These are phyloP conservation scores for Kazachstania martiniae DNA, from an alignment of 805 yeast species.

Conservation along the genomic window DNA sequence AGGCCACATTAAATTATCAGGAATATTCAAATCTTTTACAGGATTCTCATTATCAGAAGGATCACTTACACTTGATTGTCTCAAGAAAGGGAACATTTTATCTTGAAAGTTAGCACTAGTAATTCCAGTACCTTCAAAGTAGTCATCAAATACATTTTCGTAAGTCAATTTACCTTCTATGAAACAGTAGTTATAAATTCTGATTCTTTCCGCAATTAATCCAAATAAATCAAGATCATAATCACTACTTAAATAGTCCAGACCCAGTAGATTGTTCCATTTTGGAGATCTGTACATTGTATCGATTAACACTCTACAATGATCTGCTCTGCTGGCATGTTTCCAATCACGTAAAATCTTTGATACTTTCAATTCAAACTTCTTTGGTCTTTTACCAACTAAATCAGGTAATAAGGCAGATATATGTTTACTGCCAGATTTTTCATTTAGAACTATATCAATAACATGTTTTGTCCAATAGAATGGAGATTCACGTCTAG, in stretches of 20 bases:
- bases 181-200: conserved; percentile 23
- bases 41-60: conserved; percentile 3
- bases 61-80: too few species aligned
- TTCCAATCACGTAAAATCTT: neutral
- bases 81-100: conserved; percentile 23
- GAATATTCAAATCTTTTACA: conserved; percentile 21
- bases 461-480: too few species aligned
- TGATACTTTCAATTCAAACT: neutral
- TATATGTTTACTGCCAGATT: too few species aligned
- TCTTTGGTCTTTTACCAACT: too few species aligned
- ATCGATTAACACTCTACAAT: conserved; percentile 16
- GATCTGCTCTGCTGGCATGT: conserved; percentile 1
- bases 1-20: conserved; percentile 6
- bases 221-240: conserved; percentile 14
- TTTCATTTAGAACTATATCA: too few species aligned
- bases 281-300: conserved; percentile 9
- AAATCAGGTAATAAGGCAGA: too few species aligned
- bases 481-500: too few species aligned
- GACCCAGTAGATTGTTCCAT: conserved; percentile 16
- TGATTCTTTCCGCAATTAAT: conserved; percentile 17
- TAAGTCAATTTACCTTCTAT: conserved; percentile 8
- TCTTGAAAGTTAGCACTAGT: conserved; percentile 9
- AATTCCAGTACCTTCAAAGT: conserved; percentile 1
- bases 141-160: conserved; percentile 7
- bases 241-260: conserved; percentile 9